phyloP scores from a whole-genome alignment of 1,284 basidiomycete genomes.

The Kwoniella shivajii region DNA sequence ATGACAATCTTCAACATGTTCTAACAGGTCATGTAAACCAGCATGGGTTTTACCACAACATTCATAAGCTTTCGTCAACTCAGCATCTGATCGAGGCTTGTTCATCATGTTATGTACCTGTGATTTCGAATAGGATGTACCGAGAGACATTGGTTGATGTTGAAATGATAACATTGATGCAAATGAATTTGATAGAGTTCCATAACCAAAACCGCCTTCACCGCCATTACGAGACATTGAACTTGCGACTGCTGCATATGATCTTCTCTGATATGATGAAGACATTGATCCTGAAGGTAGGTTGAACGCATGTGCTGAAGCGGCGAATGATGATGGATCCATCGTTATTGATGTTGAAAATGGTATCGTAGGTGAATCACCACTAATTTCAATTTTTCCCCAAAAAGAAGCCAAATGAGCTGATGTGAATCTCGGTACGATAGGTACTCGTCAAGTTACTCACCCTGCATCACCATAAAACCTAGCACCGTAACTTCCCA shows the following conservation, averaged over 20 bases:
- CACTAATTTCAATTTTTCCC: too few species aligned
- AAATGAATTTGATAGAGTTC: slow-evolving; percentile 47
- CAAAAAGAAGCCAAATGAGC: too few species aligned
- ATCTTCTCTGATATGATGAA: slow-evolving; percentile 38
- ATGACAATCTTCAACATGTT: slow-evolving; percentile 51
- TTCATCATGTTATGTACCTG: slow-evolving; percentile 46
- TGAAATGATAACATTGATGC: slow-evolving; percentile 46
- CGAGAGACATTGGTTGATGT: slow-evolving; percentile 38
- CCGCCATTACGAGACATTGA: slow-evolving; percentile 22
- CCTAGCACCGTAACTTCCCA: slow-evolving; percentile 45
- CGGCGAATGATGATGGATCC: slow-evolving; percentile 43
- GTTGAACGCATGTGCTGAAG: slow-evolving; percentile 38
- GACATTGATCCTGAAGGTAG: slow-evolving; percentile 34
- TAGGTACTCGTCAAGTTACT: slow-evolving; percentile 18
- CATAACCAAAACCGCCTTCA: too few species aligned
- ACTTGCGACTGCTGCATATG: slow-evolving; percentile 46
- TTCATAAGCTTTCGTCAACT: slow-evolving; percentile 45
- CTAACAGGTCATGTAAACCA: slow-evolving; percentile 47
- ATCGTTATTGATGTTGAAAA: slow-evolving; percentile 49
- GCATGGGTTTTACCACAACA: slow-evolving; percentile 43
- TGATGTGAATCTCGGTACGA: too few species aligned
- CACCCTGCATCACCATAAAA: slow-evolving; percentile 48
- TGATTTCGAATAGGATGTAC: slow-evolving; percentile 40
- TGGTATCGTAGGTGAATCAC: slow-evolving; percentile 39
- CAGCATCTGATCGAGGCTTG: slow-evolving; percentile 39